Evolutionary conservation across 768 basidiomycete genomes (phyloP).

Genomic region (Rubroboletus satanas): DNA sequence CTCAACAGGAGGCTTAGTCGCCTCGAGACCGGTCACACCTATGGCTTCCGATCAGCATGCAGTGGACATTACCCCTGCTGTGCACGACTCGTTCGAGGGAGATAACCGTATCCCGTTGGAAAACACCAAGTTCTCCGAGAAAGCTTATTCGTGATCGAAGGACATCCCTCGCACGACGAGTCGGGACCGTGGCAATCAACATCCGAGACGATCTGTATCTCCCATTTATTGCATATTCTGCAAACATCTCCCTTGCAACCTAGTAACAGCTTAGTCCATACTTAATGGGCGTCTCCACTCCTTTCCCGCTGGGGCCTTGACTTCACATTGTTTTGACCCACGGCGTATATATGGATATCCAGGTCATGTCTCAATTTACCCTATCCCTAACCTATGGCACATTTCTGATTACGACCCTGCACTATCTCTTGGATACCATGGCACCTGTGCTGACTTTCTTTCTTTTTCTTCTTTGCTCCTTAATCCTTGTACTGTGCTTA

Average conservation of each 20-base stretch:
- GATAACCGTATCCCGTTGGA: constrained; percentile 40
- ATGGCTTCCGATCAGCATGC: constrained; percentile 41
- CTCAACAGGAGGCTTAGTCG: constrained; percentile 64
- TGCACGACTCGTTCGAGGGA: constrained; percentile 41
- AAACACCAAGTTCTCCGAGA: constrained; percentile 41
- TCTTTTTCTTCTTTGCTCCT: neutral
- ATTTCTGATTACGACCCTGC: constrained; percentile 9
- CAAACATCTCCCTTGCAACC: constrained; percentile 16
- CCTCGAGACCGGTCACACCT: constrained; percentile 75
- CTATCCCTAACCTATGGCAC: constrained; percentile 4
- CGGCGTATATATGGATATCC: constrained; percentile 14
- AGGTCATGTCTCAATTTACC: constrained; percentile 6
- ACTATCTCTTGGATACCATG: constrained; percentile 26
- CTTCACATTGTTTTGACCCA: constrained; percentile 5
- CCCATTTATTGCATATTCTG: constrained; percentile 24
- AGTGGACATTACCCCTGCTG: constrained; percentile 41
- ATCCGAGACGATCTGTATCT: constrained; percentile 16
- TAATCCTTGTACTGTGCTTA: constrained; percentile 2
- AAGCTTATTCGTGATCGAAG: constrained; percentile 44
- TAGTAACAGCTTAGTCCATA: constrained; percentile 19
- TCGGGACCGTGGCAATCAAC: neutral
- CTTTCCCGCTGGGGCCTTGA: constrained; percentile 4
- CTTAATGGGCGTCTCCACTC: constrained; percentile 17
- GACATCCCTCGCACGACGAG: neutral
- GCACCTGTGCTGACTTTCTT: constrained; percentile 6